phyloP scores from a whole-genome alignment of 306 rosid genomes.

The Glycine soja region DNA sequence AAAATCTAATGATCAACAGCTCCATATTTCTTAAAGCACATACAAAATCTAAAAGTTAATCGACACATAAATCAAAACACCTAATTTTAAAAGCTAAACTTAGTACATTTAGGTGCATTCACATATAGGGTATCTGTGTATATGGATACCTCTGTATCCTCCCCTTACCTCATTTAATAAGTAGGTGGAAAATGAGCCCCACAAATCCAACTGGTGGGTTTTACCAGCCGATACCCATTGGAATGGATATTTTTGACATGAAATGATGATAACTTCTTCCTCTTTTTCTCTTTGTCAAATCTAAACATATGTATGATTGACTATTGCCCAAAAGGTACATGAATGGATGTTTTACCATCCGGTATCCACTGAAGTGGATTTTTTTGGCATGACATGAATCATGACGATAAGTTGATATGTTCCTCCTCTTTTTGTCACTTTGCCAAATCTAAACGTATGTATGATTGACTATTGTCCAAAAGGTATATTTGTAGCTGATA shows the following conservation, averaged over 20 bases:
- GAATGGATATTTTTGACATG: background rate
- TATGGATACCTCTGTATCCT: no score
- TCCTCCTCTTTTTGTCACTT: no score
- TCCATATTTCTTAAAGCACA: background rate
- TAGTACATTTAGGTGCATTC: background rate
- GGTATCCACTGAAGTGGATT: background rate
- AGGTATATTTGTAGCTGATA: constrained; percentile 1
- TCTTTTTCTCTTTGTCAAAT: background rate
- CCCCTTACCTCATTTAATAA: no score
- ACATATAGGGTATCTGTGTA: no score
- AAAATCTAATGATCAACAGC: background rate
- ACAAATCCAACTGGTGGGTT: background rate
- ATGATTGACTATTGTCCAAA: background rate
- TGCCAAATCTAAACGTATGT: background rate
- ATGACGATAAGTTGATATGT: no score
- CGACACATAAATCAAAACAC: background rate
- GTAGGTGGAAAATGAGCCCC: no score
- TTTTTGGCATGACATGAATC: background rate
- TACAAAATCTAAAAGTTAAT: background rate
- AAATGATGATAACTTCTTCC: background rate
- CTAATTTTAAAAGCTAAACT: background rate
- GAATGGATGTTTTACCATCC: background rate
- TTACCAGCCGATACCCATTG: background rate
- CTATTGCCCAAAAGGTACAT: no score
- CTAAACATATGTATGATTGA: background rate